Evolutionary conservation across 352 stramenopile genomes (phyloP).

Genomic region (Phytopythium aichiense): DNA sequence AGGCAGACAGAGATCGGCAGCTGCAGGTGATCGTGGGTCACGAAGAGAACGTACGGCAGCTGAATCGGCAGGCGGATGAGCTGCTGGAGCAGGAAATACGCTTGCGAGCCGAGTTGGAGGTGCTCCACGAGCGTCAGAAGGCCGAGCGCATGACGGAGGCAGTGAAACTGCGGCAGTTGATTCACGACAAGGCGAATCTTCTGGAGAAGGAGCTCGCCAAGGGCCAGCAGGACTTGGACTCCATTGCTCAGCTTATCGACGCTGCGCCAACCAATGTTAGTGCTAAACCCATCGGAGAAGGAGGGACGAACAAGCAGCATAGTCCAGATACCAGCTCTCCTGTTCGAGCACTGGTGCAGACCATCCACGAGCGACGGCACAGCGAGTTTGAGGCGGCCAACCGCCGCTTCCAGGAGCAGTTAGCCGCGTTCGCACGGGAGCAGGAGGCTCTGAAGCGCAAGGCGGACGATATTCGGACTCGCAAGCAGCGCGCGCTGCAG

Average conservation of each 20-base stretch:
- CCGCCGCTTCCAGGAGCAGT: constrained; percentile 25
- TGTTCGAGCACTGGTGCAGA: constrained; percentile 25
- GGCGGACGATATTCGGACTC: constrained; percentile 26
- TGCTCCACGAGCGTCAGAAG: constrained; percentile 41
- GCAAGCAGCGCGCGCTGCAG: constrained; percentile 45
- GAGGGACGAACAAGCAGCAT: constrained; percentile 7
- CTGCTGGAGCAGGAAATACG: constrained; percentile 36
- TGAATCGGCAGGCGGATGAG: constrained; percentile 20
- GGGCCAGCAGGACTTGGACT: constrained; percentile 39
- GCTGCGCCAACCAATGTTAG: neutral
- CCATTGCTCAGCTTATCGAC: constrained; percentile 35
- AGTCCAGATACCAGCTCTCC: constrained; percentile 1
- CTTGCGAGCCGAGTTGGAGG: constrained; percentile 39
- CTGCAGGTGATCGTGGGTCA: constrained; percentile 32
- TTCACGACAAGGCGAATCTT: constrained; percentile 38
- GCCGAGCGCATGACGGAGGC: constrained; percentile 33
- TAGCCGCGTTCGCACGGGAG: constrained; percentile 38
- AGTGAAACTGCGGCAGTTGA: constrained; percentile 30
- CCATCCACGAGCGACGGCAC: constrained; percentile 29
- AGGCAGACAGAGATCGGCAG: constrained; percentile 29
- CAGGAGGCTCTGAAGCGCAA: constrained; percentile 27
- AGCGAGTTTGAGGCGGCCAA: constrained; percentile 28
- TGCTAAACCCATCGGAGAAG: constrained; percentile 4
- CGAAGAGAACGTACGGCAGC: constrained; percentile 10
- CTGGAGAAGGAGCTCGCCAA: constrained; percentile 47